phyloP scores from a whole-genome alignment of 2,329 filamentous ascomycete species.

The Trichocomaceae sp. region DNA sequence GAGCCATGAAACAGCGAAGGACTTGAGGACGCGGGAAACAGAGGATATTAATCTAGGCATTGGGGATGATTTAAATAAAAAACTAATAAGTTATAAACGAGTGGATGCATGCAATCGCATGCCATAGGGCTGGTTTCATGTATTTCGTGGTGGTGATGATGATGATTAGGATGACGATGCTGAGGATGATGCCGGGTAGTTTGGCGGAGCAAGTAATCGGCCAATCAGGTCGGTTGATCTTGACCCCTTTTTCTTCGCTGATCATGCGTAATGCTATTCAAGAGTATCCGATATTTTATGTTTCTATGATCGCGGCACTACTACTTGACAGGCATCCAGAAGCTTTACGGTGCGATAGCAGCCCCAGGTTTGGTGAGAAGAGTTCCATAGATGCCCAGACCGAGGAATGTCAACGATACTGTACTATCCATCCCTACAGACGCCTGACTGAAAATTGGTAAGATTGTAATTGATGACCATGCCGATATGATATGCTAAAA shows the following conservation, averaged over 20 bases:
- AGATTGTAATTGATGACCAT: not conserved
- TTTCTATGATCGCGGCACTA: no score
- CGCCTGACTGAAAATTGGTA: not conserved
- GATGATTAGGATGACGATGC: not conserved
- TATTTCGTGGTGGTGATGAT: not conserved
- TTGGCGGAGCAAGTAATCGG: not conserved
- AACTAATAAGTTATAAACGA: not conserved
- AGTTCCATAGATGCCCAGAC: not conserved
- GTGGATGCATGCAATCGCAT: not conserved
- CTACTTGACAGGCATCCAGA: no score
- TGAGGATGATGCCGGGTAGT: not conserved
- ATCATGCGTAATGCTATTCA: no score
- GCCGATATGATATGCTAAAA: not conserved
- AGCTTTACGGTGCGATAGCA: no score
- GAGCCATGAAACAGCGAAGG: conserved; percentile 3
- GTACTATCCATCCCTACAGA: not conserved
- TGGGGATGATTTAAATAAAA: not conserved
- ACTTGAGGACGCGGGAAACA: conserved; percentile 7
- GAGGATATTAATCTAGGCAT: conserved; percentile 13
- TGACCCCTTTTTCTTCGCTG: no score
- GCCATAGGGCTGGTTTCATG: not conserved
- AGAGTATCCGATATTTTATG: no score
- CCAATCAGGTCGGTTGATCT: no score
- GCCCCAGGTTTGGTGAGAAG: no score
- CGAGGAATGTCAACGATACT: not conserved